phyloP scores from a whole-genome alignment of 2,329 filamentous ascomycete species.

The Pestalotiopsis sp. region DNA sequence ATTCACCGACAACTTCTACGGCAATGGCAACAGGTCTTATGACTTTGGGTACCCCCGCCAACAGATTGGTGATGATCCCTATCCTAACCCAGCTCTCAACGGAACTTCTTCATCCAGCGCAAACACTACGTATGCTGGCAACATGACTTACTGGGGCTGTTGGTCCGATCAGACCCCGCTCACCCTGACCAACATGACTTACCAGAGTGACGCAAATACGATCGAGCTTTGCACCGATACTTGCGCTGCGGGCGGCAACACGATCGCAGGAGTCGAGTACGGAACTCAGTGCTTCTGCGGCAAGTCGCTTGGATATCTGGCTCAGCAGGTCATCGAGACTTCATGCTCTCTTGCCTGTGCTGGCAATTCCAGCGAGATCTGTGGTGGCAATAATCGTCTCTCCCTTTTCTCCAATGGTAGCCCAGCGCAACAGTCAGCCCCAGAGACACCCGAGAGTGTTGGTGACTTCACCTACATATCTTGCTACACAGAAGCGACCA shows the following conservation, averaged over 20 bases:
- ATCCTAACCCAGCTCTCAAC: slow-evolving; percentile 2
- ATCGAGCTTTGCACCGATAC: slow-evolving; percentile 26
- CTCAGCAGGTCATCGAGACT: background rate
- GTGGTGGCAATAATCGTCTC: slow-evolving; percentile 47
- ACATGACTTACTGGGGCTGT: slow-evolving; percentile 12
- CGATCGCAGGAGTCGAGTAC: slow-evolving; percentile 55
- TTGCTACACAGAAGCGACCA: slow-evolving; percentile 8
- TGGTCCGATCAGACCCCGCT: background rate
- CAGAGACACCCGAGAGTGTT: slow-evolving; percentile 12
- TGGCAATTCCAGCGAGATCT: slow-evolving; percentile 52
- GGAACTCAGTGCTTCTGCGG: slow-evolving; percentile 59
- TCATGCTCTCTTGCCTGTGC: slow-evolving; percentile 34
- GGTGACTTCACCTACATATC: slow-evolving; percentile 13
- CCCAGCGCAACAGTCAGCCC: slow-evolving; percentile 3
- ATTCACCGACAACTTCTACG: slow-evolving; percentile 11
- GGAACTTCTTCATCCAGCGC: background rate
- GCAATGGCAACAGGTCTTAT: slow-evolving; percentile 3
- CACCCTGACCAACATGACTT: slow-evolving; percentile 2
- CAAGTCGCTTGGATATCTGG: slow-evolving; percentile 29
- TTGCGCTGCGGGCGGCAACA: slow-evolving; percentile 51
- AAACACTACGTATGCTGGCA: slow-evolving; percentile 6
- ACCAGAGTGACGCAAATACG: background rate
- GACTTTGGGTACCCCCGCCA: slow-evolving; percentile 12
- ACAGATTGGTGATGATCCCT: background rate
- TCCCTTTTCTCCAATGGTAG: slow-evolving; percentile 12